These are phyloP conservation scores for Zoysia matrella DNA, from an alignment of 202 grass and related monocot species.

Conservation along the genomic window DNA sequence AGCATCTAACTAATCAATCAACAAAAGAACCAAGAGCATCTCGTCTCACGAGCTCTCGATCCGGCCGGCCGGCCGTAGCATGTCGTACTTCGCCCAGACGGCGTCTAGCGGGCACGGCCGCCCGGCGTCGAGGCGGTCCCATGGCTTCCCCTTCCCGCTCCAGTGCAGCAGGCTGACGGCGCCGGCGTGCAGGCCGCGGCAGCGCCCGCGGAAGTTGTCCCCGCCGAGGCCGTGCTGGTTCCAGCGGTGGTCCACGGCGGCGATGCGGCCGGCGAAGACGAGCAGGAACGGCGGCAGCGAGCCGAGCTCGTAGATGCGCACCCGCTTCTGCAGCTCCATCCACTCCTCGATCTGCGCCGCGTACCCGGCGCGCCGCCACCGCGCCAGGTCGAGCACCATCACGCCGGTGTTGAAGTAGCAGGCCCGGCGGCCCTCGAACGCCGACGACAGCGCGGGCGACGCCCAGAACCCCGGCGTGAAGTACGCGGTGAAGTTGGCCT, in stretches of 20 bases:
- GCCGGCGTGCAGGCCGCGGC: conserved; percentile 75
- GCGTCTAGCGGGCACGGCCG: conserved; percentile 81
- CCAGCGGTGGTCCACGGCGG: conserved; percentile 72
- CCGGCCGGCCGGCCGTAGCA: conserved; percentile 52
- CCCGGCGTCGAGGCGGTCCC: conserved; percentile 68
- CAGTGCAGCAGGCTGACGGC: conserved; percentile 80
- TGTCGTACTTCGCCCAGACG: conserved; percentile 81
- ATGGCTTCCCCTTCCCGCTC: conserved; percentile 91
- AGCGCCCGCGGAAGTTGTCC: conserved; percentile 77
- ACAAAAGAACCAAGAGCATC: conserved; percentile 42
- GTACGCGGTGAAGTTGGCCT: conserved; percentile 80
- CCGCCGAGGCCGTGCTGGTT: conserved; percentile 93
- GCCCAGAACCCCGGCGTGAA: conserved; percentile 87
- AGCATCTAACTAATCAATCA: not conserved
- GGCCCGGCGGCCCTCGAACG: conserved; percentile 52
- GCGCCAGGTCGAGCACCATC: conserved; percentile 78
- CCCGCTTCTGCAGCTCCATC: conserved; percentile 83
- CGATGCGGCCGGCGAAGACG: conserved; percentile 76
- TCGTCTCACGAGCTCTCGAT: conserved; percentile 61
- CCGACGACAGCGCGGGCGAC: conserved; percentile 38
- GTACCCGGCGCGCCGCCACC: conserved; percentile 63
- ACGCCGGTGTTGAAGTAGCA: conserved; percentile 98
- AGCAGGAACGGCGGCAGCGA: conserved; percentile 83
- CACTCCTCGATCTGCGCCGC: conserved; percentile 80
- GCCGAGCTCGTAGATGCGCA: conserved; percentile 87